phyloP scores from a whole-genome alignment of 1,284 basidiomycete genomes.

The Chiua sp. region DNA sequence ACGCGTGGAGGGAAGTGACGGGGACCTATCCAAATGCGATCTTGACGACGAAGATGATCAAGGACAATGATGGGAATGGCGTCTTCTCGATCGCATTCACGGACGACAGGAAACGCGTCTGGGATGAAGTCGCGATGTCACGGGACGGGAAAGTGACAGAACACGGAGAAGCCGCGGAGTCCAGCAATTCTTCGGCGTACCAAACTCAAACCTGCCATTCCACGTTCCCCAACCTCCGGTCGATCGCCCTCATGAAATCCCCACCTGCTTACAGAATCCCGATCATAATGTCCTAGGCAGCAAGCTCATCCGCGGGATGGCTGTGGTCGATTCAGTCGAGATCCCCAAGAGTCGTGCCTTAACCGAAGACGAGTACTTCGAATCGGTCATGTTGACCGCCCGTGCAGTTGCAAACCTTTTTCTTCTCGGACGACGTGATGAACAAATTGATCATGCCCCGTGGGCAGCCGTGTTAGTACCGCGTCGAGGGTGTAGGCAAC shows the following conservation, averaged over 20 bases:
- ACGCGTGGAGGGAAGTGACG: no score
- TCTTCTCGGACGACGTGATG: conserved; percentile 99
- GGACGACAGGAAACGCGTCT: no score
- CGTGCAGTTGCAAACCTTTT: conserved; percentile 95
- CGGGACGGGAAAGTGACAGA: no score
- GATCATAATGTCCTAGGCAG: conserved; percentile 97
- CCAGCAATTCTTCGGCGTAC: no score
- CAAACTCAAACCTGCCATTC: no score
- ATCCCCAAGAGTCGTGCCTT: conserved; percentile 80
- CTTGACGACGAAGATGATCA: no score
- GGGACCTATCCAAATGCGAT: no score
- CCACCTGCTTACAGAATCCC: conserved; percentile 63
- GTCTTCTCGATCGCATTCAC: no score
- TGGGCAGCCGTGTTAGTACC: conserved; percentile 99
- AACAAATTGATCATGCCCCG: conserved; percentile 93
- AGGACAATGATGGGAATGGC: no score
- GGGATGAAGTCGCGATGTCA: no score
- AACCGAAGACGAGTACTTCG: conserved; percentile 86
- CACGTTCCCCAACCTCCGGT: conserved; percentile 36
- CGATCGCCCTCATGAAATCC: not conserved
- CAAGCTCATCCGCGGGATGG: conserved; percentile 97
- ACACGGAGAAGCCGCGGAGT: no score
- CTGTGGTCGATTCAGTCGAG: conserved; percentile 93
- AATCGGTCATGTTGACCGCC: conserved; percentile 53
- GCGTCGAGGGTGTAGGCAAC: conserved; percentile 73